Base-by-base conservation (phyloP, 2,329 filamentous ascomycete genomes). In the Trichoderma afroharzianum region DNA sequence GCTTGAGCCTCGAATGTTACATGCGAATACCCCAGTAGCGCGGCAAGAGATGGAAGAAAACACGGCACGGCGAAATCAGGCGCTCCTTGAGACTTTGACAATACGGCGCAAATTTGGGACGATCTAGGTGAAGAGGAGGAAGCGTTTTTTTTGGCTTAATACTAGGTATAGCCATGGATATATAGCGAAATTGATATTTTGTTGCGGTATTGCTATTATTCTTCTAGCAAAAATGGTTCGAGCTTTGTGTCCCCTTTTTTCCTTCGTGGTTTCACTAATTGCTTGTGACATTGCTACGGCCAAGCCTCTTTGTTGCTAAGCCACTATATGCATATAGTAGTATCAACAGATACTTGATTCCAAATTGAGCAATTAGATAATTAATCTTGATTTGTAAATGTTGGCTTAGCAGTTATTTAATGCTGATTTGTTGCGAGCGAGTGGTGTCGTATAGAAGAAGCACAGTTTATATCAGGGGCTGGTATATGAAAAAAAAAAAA, bases 1-100 rank as follows among this genome's bases (percentile, higher is more conserved):
- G 2, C 18, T n/a, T 50, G 9, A 50, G n/a, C 9, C 1, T 39
- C 28, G 50, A 6, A 24, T 14, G 7, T 9, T 21, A 28, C 8
- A 28, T 53, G 39, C 50, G 9, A 53, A 36, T 15, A 33, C 6
- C 21, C 21, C 8, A 15, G 2, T 7, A 12, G 66, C 39, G 7
- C 21, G 9, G 39, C 66, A 53, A 36, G 7, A 50, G 57, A 15
- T n/a, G 28, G 55, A 30, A 33, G 28, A 33, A 21, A 30, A 33
- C 57, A 63, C 62, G 55, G 47, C 24, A 68, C 57, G 70, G 70
- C 70, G 70, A 71, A 71, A 58, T 62, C 33, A 18, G 70, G 70
- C 70, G 70, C 63, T 47, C 33, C 63, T 66, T 39, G 70, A 33
- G 11, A 43, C 28, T 68, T 61, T 67, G 28, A 58, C 43, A 66